phyloP scores from a whole-genome alignment of 2,329 filamentous ascomycete genomes.

The Exophiala calicioides region DNA sequence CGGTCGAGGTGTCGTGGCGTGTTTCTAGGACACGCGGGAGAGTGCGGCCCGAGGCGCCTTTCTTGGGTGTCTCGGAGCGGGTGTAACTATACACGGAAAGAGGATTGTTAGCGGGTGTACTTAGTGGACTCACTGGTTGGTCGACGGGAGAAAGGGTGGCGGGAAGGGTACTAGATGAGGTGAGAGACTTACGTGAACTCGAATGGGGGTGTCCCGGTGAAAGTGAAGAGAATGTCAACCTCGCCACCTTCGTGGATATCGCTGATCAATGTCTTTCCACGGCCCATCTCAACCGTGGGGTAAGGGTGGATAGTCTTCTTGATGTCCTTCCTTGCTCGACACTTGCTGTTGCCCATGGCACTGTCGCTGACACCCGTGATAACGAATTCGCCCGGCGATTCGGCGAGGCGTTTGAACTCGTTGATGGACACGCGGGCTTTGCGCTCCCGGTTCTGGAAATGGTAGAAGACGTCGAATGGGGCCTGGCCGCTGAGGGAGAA shows the following conservation, averaged over 20 bases:
- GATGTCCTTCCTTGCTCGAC: constrained; percentile 75
- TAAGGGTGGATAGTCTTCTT: constrained; percentile 86
- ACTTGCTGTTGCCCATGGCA: constrained; percentile 63
- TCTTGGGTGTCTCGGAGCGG: constrained; percentile 72
- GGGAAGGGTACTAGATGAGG: constrained; percentile 1
- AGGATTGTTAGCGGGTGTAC: too few species aligned
- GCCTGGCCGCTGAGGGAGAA: constrained; percentile 89
- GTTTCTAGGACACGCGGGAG: constrained; percentile 79
- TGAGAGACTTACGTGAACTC: constrained; percentile 71
- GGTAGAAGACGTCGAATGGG: constrained; percentile 91
- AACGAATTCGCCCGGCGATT: constrained; percentile 82
- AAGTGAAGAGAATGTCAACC: constrained; percentile 90
- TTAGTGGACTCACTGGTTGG: background rate
- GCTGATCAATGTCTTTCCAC: constrained; percentile 75
- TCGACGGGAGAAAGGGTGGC: background rate
- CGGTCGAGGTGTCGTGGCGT: constrained; percentile 79
- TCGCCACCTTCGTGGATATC: constrained; percentile 97
- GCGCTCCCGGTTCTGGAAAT: constrained; percentile 74
- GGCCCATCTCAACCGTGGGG: constrained; percentile 86
- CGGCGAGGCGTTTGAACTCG: constrained; percentile 88
- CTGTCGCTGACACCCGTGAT: constrained; percentile 86
- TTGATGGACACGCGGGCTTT: constrained; percentile 67
- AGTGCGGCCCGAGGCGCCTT: constrained; percentile 75
- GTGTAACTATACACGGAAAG: constrained; percentile 65
- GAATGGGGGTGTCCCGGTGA: constrained; percentile 92